A percentile compares a stretch with the other conserved stretches of the same genome.
These are phyloP conservation scores for Eutypa lata DNA, from an alignment of 2,329 filamentous ascomycete genomes.

Conservation along the genomic window DNA sequence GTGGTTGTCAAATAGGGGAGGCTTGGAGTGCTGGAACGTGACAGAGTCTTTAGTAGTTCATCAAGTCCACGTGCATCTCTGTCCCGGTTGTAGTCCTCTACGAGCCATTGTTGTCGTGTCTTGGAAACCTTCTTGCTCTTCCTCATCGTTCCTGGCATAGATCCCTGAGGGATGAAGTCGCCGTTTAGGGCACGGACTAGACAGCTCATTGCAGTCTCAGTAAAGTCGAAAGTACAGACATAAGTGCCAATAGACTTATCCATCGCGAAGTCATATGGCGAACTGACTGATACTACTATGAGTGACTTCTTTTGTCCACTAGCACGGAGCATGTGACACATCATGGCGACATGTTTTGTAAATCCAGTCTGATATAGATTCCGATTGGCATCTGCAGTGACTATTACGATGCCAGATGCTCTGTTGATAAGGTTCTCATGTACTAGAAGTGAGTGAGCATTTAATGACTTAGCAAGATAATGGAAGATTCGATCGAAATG, in stretches of 20 bases:
- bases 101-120: conserved; percentile 91
- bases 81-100: conserved; percentile 80
- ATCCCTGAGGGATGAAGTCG: conserved; percentile 59
- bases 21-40: conserved; percentile 63
- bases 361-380: conserved; percentile 94
- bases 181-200: conserved; percentile 82
- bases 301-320: conserved; percentile 82
- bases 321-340: conserved; percentile 79
- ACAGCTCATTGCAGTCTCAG: conserved; percentile 83
- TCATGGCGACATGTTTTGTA: conserved; percentile 93
- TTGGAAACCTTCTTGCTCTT: conserved; percentile 86
- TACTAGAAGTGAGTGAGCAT: conserved; percentile 40
- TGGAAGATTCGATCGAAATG: background rate
- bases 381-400: conserved; percentile 90
- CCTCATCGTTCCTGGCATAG: conserved; percentile 70
- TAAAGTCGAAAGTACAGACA: conserved; percentile 94
- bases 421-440: conserved; percentile 91
- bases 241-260: conserved; percentile 89
- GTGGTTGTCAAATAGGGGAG: conserved; percentile 69
- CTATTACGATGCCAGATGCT: conserved; percentile 82
- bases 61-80: conserved; percentile 73
- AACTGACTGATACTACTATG: conserved; percentile 89
- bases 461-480: conserved; percentile 6
- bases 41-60: conserved; percentile 68
- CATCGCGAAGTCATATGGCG: conserved; percentile 94